phyloP scores from a whole-genome alignment of 1,284 basidiomycete species.

The Pseudozyma thailandica region DNA sequence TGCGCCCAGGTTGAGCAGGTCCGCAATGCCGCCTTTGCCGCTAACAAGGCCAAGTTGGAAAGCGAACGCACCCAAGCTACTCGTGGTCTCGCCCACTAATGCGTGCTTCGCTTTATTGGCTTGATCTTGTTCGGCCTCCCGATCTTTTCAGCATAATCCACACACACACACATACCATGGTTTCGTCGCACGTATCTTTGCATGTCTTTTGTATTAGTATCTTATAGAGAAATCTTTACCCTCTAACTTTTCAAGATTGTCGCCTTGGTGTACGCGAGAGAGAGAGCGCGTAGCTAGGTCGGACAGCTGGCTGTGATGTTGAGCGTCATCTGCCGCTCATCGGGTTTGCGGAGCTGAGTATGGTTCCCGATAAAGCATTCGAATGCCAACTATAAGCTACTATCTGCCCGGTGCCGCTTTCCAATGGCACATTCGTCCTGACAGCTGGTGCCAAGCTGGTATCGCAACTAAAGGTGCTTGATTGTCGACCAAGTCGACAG shows the following conservation, averaged over 20 bases:
- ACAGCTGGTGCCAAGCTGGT: too few species aligned
- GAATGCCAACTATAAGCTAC: too few species aligned
- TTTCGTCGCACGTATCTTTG: conserved; percentile 3
- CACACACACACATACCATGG: conserved; percentile 6
- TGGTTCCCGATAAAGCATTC: too few species aligned
- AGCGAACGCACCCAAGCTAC: conserved; percentile 61
- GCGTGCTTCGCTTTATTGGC: neutral
- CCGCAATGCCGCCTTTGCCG: conserved; percentile 63
- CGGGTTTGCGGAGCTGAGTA: too few species aligned
- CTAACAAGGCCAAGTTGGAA: conserved; percentile 67
- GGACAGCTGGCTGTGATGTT: too few species aligned
- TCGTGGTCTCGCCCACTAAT: conserved; percentile 64
- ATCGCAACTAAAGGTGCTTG: too few species aligned
- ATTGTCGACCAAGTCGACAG: too few species aligned
- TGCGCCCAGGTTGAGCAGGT: conserved; percentile 64
- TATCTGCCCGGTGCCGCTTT: too few species aligned
- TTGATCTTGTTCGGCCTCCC: conserved; percentile 1
- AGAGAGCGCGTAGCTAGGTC: too few species aligned
- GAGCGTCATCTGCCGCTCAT: too few species aligned
- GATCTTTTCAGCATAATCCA: conserved; percentile 3
- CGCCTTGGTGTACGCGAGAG: neutral
- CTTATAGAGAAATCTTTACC: conserved; percentile 6
- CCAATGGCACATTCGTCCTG: too few species aligned
- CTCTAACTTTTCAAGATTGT: neutral
- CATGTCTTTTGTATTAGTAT: conserved; percentile 16